These are phyloP conservation scores for Monosporascus sp. DNA, from an alignment of 2,329 filamentous ascomycete genomes.

Conservation along the genomic window DNA sequence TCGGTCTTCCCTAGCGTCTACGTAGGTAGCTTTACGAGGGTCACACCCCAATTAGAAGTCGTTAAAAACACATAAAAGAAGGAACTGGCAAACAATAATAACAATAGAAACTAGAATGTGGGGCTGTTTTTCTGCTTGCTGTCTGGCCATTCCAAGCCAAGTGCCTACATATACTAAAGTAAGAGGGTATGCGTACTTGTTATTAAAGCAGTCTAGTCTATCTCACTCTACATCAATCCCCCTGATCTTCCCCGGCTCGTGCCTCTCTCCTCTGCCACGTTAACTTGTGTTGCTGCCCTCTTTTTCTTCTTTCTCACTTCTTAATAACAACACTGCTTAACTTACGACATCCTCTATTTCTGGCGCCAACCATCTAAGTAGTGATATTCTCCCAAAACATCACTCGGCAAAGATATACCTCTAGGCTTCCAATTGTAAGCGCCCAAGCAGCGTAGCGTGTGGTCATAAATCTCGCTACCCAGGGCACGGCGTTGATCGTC, in stretches of 20 bases:
- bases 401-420: not conserved
- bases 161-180: not conserved
- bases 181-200: not conserved
- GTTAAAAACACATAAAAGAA: no score
- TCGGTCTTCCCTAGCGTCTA: not conserved
- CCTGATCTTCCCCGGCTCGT: not conserved
- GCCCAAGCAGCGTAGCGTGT: no score
- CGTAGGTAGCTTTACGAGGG: not conserved
- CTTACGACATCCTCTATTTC: not conserved
- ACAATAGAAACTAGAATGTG: not conserved
- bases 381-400: not conserved
- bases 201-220: not conserved
- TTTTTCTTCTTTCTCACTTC: not conserved
- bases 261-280: not conserved
- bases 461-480: not conserved
- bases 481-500: not conserved
- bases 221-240: not conserved
- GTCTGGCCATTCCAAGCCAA: no score
- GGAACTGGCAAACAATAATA: no score
- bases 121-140: no score
- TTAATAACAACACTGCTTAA: not conserved
- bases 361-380: not conserved
- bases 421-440: not conserved
- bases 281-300: not conserved
- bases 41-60: not conserved